phyloP scores from a whole-genome alignment of 2,329 filamentous ascomycete species.

The Coniochaeta ligniaria region DNA sequence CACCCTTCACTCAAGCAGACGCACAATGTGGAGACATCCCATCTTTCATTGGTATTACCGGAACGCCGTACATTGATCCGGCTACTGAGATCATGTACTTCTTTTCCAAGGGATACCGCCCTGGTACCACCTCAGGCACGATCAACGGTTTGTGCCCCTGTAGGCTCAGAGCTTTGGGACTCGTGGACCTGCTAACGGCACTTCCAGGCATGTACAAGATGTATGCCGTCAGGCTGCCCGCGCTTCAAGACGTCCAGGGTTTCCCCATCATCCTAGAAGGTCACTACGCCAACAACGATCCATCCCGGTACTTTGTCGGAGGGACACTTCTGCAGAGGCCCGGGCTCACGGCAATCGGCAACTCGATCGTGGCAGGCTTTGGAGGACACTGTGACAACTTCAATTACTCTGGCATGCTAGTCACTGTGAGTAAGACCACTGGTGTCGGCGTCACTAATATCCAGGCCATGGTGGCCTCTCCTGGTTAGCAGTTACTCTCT shows the following conservation, averaged over 20 bases:
- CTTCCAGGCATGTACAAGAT: constrained; percentile 6
- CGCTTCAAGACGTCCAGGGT: constrained; percentile 7
- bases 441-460: constrained; percentile 12
- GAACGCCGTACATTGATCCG: constrained; percentile 27
- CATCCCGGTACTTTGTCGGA: constrained; percentile 38
- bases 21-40: constrained; percentile 31
- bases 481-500: background rate
- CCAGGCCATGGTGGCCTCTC: constrained; percentile 8
- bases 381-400: constrained; percentile 49
- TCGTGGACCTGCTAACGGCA: background rate
- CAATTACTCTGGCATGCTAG: constrained; percentile 46
- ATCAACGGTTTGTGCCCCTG: background rate
- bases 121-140: background rate
- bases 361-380: constrained; percentile 43
- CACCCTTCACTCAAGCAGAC: constrained; percentile 29
- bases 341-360: constrained; percentile 34
- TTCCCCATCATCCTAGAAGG: constrained; percentile 40
- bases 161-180: background rate
- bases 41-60: constrained; percentile 25
- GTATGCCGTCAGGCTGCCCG: constrained; percentile 8
- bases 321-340: constrained; percentile 46
- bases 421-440: constrained; percentile 37
- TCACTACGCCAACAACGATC: constrained; percentile 37
- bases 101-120: constrained; percentile 25
- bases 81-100: constrained; percentile 25